These are phyloP conservation scores for Aspergillus ibericus DNA, from an alignment of 2,329 filamentous ascomycete species.

Conservation along the genomic window DNA sequence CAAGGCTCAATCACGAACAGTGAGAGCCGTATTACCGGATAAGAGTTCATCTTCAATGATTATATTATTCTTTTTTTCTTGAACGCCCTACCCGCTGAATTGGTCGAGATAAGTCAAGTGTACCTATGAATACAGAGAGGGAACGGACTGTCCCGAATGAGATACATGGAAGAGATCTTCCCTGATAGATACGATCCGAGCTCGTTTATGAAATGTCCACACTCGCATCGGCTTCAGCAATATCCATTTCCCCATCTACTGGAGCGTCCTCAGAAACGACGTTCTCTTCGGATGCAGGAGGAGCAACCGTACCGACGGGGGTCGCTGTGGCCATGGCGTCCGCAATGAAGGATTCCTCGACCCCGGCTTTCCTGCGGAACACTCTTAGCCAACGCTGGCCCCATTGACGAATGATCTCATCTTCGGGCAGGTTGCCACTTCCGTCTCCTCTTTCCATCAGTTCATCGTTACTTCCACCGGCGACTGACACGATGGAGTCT, in stretches of 20 bases:
- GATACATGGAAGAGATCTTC: background rate
- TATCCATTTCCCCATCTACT: constrained; percentile 32
- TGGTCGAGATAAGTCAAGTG: background rate
- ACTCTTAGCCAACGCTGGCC: constrained; percentile 82
- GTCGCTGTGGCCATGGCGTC: constrained; percentile 55
- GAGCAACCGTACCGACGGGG: constrained; percentile 41
- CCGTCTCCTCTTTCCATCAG: constrained; percentile 67
- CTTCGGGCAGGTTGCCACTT: constrained; percentile 51
- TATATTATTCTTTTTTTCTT: background rate
- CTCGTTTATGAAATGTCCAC: constrained; percentile 11
- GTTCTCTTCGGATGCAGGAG: constrained; percentile 11
- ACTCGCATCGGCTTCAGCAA: constrained; percentile 28
- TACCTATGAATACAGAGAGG: constrained; percentile 7
- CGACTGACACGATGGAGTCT: constrained; percentile 72
- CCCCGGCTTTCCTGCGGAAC: constrained; percentile 75
- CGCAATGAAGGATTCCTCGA: constrained; percentile 74
- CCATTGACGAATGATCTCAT: constrained; percentile 73
- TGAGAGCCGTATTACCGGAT: too few species aligned
- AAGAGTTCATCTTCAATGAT: background rate
- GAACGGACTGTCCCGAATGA: background rate
- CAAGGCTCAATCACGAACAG: too few species aligned
- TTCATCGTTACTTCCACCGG: constrained; percentile 70
- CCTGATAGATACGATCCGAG: background rate
- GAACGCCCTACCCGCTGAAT: constrained; percentile 1
- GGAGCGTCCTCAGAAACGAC: constrained; percentile 13